Conservation (phyloP, 2,329 filamentous ascomycete species). For the Alternaria brassicicola region DNA sequence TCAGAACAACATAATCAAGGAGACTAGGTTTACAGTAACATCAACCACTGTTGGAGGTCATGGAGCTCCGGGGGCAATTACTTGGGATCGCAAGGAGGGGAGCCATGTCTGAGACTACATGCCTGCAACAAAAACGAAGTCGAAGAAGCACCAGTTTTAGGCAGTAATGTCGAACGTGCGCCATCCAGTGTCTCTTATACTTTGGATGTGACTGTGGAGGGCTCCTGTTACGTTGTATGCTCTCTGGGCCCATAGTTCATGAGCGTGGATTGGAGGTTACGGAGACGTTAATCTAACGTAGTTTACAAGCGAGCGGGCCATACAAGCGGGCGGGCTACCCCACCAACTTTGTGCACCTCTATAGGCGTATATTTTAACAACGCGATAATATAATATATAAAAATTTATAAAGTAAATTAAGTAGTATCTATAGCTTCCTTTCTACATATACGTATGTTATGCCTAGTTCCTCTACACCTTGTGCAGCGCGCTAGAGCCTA, state of each 20-base stretch:
- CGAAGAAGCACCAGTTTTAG: not conserved
- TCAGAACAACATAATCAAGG: constrained; percentile 50
- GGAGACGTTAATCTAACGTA: too few relatives aligned
- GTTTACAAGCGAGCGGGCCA: too few relatives aligned
- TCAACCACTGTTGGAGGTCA: constrained; percentile 2
- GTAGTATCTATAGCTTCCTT: too few relatives aligned
- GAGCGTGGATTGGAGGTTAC: not conserved
- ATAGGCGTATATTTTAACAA: too few relatives aligned
- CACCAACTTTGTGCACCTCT: too few relatives aligned
- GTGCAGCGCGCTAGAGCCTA: too few relatives aligned
- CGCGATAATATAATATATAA: too few relatives aligned
- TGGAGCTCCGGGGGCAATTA: not conserved
- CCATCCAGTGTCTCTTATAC: not conserved
- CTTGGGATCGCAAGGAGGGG: not conserved
- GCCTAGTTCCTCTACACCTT: too few relatives aligned
- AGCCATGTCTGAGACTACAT: constrained; percentile 1
- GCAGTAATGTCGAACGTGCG: not conserved
- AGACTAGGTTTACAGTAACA: constrained; percentile 34
- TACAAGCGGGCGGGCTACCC: too few relatives aligned
- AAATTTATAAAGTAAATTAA: too few relatives aligned
- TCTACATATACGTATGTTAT: too few relatives aligned
- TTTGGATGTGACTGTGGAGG: not conserved
- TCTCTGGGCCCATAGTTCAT: not conserved
- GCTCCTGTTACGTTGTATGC: not conserved
- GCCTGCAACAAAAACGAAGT: not conserved